These are phyloP conservation scores for Gnomoniopsis smithogilvyi DNA, from an alignment of 2,329 filamentous ascomycete species.

Conservation along the genomic window DNA sequence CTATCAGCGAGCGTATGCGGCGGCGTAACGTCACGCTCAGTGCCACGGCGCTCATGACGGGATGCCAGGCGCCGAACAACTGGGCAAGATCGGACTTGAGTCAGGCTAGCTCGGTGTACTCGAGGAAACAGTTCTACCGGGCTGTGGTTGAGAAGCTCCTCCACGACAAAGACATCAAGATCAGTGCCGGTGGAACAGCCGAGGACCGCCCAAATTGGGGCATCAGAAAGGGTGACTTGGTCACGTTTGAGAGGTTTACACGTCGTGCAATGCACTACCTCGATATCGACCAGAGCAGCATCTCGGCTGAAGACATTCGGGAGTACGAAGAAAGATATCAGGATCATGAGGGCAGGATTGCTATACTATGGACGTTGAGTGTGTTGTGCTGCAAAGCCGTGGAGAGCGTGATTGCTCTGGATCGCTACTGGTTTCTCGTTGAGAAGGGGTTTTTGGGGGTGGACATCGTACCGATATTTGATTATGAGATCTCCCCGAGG, in stretches of 20 bases:
- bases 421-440: conserved; percentile 29
- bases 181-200: not conserved
- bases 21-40: conserved; percentile 22
- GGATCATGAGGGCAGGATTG: conserved; percentile 23
- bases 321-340: conserved; percentile 25
- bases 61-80: conserved; percentile 31
- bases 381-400: conserved; percentile 31
- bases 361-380: conserved; percentile 31
- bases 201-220: conserved; percentile 26
- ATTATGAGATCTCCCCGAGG: conserved; percentile 25
- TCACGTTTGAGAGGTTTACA: conserved; percentile 25
- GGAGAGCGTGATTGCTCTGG: conserved; percentile 29
- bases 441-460: conserved; percentile 22
- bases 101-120: conserved; percentile 17
- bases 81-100: conserved; percentile 24
- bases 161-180: conserved; percentile 22
- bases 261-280: conserved; percentile 25
- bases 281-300: conserved; percentile 13
- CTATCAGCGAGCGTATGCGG: conserved; percentile 33
- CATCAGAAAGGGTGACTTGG: conserved; percentile 27
- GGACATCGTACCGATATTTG: conserved; percentile 26
- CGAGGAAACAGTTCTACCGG: conserved; percentile 14
- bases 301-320: conserved; percentile 22
- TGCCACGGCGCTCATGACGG: conserved; percentile 31
- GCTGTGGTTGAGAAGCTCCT: conserved; percentile 12